Evolutionary conservation across 768 basidiomycete genomes (phyloP).

Genomic region (Paxillus involutus): DNA sequence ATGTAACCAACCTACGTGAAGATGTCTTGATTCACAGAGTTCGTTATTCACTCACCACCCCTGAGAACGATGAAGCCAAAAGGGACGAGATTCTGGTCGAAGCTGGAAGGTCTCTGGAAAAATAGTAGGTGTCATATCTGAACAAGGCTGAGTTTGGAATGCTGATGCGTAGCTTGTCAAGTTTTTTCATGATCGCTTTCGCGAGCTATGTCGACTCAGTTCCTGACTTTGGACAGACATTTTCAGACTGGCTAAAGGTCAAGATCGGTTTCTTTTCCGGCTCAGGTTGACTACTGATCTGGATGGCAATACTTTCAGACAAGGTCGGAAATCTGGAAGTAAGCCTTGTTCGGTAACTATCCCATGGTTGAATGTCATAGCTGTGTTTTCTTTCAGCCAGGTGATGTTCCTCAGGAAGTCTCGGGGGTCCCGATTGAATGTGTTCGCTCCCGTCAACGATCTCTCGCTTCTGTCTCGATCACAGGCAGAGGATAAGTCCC

Average conservation of each 20-base stretch:
- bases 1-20: conserved; percentile 89
- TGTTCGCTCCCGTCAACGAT: conserved; percentile 93
- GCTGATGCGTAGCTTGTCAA: conserved; percentile 27
- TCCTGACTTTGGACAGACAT: conserved; percentile 63
- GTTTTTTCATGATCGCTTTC: conserved; percentile 94
- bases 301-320: conserved; percentile 37
- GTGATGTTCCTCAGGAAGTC: conserved; percentile 82
- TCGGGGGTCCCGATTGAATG: conserved; percentile 74
- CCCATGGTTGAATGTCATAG: neutral
- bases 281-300: neutral
- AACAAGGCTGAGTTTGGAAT: neutral
- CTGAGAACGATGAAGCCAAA: conserved; percentile 59
- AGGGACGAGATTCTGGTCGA: conserved; percentile 56
- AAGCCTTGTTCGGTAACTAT: conserved; percentile 27
- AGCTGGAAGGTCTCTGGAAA: conserved; percentile 78
- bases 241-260: conserved; percentile 87
- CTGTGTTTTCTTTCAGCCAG: conserved; percentile 51
- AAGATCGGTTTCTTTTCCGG: conserved; percentile 8
- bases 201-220: conserved; percentile 81
- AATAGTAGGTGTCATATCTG: conserved; percentile 66
- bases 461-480: conserved; percentile 78
- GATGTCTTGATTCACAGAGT: conserved; percentile 82
- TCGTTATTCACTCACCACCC: conserved; percentile 79
- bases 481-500: conserved; percentile 52
- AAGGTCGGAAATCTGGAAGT: conserved; percentile 94